Evolutionary conservation across 306 rosid genomes (phyloP), one percentile per base, ranked within the genome.

Genomic region (Sicyos edulis): DNA sequence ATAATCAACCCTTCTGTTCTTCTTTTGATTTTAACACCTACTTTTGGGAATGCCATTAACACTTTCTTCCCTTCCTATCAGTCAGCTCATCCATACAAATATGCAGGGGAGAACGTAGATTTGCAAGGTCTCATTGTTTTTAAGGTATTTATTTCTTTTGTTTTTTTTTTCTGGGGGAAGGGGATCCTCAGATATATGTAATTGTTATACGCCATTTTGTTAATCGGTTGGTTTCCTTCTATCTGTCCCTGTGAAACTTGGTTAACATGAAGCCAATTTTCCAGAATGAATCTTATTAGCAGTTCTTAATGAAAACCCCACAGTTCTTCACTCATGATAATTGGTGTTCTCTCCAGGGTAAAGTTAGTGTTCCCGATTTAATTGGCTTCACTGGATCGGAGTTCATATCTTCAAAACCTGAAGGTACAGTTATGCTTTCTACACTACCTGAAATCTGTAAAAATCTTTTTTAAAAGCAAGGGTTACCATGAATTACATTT

Each of bases 321-420:
- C 40, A 44, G 54, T 45, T 66, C 5, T 66, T 44, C 37, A 12
- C 9, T 45, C 13, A 3, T 66, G 72, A 34, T 59, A 59, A 53
- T 40, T 78, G 78, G 80, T 70, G 14, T 20, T 76, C 69, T 78
- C 52, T 40, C 40, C 86, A 93, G 98, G 93, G 96, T 70, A 86
- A 84, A 82, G 84, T 87, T 50, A 87, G 89, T 69, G 91, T 93
- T 81, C 96, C 96, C 49, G 98, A 93, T 83, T 87, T 90, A 74
- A 80, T 90, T 65, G 97, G 92, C 53, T 81, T 85, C 82, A 83
- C 83, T 63, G 76, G 95, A 68, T 86, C 96, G 22, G 98, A 90
- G 76, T 75, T 80, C 70, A 78, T 83, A 79, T 85, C 91, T 50
- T 78, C 90, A 74, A 93, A 86, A 83, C 83, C 84, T 47, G 91